Percentiles rank a stretch among this genome's conserved stretches.
Evolutionary conservation across 2,329 filamentous ascomycete species (phyloP).

Genomic region (Pseudodiploospora longispora): DNA sequence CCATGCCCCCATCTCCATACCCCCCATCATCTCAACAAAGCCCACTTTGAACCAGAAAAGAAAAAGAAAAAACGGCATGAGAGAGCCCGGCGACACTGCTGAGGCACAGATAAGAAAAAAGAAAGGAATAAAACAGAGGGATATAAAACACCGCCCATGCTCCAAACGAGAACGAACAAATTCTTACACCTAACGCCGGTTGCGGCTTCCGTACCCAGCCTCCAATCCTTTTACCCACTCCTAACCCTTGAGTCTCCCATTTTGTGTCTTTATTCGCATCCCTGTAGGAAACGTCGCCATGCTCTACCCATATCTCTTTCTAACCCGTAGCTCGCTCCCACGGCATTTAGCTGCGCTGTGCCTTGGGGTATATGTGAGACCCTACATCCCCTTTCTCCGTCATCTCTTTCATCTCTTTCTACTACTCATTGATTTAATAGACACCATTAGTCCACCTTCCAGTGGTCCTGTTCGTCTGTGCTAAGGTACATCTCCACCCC

Average conservation of each 20-base stretch:
- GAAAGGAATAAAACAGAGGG: constrained; percentile 14
- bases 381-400: not conserved
- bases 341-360: constrained; percentile 3
- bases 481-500: constrained; percentile 84
- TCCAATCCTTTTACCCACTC: constrained; percentile 11
- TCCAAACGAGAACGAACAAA: constrained; percentile 19
- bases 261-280: constrained; percentile 7
- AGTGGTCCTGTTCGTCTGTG: constrained; percentile 80
- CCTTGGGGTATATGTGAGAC: not conserved
- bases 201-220: constrained; percentile 15
- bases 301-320: too few species aligned
- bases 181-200: constrained; percentile 23
- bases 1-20: too few species aligned
- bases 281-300: too few species aligned
- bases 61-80: too few species aligned
- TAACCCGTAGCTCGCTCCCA: too few species aligned
- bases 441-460: constrained; percentile 75
- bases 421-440: constrained; percentile 1
- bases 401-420: not conserved
- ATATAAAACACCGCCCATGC: constrained; percentile 25
- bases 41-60: too few species aligned
- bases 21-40: too few species aligned
- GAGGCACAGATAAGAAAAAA: too few species aligned
- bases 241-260: constrained; percentile 13
- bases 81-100: too few species aligned